Conservation (phyloP, 2,329 filamentous ascomycete genomes). For the Rosellinia necatrix region DNA sequence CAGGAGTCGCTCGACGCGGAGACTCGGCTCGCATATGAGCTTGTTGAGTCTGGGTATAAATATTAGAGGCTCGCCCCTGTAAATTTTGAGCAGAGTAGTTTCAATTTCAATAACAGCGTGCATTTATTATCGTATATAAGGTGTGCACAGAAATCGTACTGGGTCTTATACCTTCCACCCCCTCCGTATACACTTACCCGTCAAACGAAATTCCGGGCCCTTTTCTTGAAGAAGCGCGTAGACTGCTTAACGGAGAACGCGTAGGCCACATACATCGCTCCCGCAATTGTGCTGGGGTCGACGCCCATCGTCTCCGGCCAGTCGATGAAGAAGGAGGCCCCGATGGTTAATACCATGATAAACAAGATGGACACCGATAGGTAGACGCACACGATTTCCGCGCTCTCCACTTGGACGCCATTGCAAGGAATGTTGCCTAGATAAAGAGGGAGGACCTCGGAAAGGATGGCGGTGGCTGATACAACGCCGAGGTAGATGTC, state of each 20-base stretch:
- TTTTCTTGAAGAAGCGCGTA: slow-evolving; percentile 6
- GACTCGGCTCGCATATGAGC: slow-evolving; percentile 53
- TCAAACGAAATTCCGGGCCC: slow-evolving; percentile 4
- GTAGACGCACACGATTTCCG: slow-evolving; percentile 48
- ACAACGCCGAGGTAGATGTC: slow-evolving; percentile 49
- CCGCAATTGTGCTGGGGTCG: slow-evolving; percentile 52
- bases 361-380: slow-evolving; percentile 46
- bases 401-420: slow-evolving; percentile 45
- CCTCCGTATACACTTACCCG: not conserved
- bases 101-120: not conserved
- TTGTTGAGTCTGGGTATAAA: slow-evolving; percentile 31
- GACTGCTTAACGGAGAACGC: slow-evolving; percentile 6
- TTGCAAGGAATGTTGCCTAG: slow-evolving; percentile 55
- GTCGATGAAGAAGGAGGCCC: slow-evolving; percentile 46
- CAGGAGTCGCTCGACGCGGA: slow-evolving; percentile 62
- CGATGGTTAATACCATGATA: slow-evolving; percentile 49
- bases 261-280: slow-evolving; percentile 47
- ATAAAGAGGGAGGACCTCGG: slow-evolving; percentile 56
- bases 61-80: slow-evolving; percentile 14
- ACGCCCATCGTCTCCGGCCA: slow-evolving; percentile 52
- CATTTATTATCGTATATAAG: not conserved
- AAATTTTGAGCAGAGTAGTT: no score
- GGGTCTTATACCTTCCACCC: not conserved
- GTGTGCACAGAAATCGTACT: not conserved
- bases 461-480: slow-evolving; percentile 49